Evolutionary conservation across 257 asterid species (phyloP).

Genomic region (Nicotiana obtusifolia): DNA sequence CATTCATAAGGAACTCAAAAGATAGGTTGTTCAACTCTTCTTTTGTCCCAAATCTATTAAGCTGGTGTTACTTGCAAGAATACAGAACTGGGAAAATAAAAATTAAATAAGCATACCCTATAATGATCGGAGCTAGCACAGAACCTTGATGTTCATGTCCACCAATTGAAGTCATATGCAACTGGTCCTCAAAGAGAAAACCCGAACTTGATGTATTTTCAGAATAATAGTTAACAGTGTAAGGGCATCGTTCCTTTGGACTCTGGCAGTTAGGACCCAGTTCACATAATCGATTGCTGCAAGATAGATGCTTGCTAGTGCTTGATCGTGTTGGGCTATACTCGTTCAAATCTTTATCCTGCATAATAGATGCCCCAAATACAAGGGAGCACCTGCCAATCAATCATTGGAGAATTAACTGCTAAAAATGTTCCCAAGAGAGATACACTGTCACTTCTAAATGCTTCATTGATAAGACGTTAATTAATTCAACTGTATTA

Average conservation of each 20-base stretch:
- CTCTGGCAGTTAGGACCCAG: conserved; percentile 39
- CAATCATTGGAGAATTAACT: conserved; percentile 60
- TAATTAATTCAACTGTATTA: not conserved
- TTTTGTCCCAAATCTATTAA: not conserved
- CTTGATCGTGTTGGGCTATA: conserved; percentile 63
- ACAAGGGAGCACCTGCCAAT: conserved; percentile 81
- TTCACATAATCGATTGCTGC: conserved; percentile 64
- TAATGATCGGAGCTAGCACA: conserved; percentile 42
- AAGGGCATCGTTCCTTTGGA: conserved; percentile 67
- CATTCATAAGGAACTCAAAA: not conserved
- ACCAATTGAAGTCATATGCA: conserved; percentile 50
- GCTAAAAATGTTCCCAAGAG: conserved; percentile 42
- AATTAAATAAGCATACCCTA: conserved; percentile 42
- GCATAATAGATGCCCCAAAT: conserved; percentile 72
- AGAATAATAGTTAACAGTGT: conserved; percentile 40
- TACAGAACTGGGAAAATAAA: not conserved
- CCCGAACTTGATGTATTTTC: conserved; percentile 72
- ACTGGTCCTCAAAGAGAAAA: conserved; percentile 59
- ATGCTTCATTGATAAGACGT: not conserved
- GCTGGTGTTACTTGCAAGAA: not conserved
- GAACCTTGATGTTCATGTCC: conserved; percentile 34
- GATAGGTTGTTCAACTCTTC: not conserved
- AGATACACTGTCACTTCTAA: conserved; percentile 13
- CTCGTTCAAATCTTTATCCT: conserved; percentile 74
- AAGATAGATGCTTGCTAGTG: conserved; percentile 56